Conservation (phyloP, 2,329 filamentous ascomycete genomes). For the Fusarium gaditjirri region DNA sequence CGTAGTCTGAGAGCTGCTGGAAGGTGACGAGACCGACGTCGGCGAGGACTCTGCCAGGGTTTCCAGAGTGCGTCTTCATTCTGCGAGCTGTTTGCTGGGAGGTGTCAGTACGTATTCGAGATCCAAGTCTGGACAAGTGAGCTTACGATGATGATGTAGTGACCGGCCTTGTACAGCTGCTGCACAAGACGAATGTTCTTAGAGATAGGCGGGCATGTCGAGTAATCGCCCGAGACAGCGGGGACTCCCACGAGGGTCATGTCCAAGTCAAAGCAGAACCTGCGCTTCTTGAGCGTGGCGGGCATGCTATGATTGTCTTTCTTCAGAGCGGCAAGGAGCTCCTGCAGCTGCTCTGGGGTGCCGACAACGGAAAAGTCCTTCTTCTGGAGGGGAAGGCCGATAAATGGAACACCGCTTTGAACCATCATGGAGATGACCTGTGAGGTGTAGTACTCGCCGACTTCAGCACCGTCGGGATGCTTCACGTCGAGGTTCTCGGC, state of each 20-base stretch:
- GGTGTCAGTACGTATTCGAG: rapidly evolving
- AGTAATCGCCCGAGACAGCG: neutral
- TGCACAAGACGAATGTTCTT: neutral
- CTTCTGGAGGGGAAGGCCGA: neutral
- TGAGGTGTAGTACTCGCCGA: neutral
- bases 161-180: neutral
- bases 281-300: neutral
- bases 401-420: neutral
- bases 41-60: neutral
- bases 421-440: conserved; percentile 1
- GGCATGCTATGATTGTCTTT: neutral
- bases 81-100: neutral
- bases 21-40: neutral
- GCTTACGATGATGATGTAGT: conserved; percentile 2
- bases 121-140: rapidly evolving
- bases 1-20: neutral
- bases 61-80: neutral
- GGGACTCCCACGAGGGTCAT: neutral
- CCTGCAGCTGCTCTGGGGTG: neutral
- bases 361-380: neutral
- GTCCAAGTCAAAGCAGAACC: neutral
- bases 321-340: neutral
- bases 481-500: neutral
- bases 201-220: neutral
- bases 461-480: neutral